Base-by-base conservation (phyloP, 257 asterid species). In the Verbena officinalis region DNA sequence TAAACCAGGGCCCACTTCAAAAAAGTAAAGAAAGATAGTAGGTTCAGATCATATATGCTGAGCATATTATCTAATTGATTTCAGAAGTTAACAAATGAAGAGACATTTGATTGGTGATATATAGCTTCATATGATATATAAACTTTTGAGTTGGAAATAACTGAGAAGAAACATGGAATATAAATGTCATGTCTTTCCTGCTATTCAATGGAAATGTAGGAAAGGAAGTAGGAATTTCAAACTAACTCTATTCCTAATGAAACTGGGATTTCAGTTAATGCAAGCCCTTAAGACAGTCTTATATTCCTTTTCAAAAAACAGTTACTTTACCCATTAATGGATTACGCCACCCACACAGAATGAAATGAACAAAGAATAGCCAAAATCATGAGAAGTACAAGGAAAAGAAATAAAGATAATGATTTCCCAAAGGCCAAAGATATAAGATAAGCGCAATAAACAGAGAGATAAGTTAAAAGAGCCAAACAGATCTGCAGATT, bases 401-500 rank as follows among this genome's bases (percentile, higher is more conserved):
- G 46, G 60, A 50, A 72, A 38, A 71, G 22, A 43, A 51, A 27
- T 27, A 1, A 36, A 12, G 49, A 13, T 2, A 14, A 20, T 55
- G 39, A 46, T 22, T 0, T 22, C 4, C 22, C 10, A 12, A 59
- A 38, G 60, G 21, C 31, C 30, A 27, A 20, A 6, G 43, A 50
- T 9, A 33, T 11, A 62, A 59, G 44, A 44, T 20, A 57, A 52
- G 61, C 45, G 69, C 34, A 51, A 14, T 13, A 55, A n/a, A 62
- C 17, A 8, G 20, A 54, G 8, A 13, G 14, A 55, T 9, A 43
- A 44, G 10, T 63, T 46, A 56, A 42, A 33, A 68, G 53, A 49
- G 76, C 30, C 30, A 61, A 61, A 51, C 58, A 66, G 67, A 64
- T 33, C 31, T 48, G 74, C 22, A 22, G 62, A 73, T 75, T 88